phyloP scores from a whole-genome alignment of 495 filamentous ascomycete species.

The Terfezia boudieri region DNA sequence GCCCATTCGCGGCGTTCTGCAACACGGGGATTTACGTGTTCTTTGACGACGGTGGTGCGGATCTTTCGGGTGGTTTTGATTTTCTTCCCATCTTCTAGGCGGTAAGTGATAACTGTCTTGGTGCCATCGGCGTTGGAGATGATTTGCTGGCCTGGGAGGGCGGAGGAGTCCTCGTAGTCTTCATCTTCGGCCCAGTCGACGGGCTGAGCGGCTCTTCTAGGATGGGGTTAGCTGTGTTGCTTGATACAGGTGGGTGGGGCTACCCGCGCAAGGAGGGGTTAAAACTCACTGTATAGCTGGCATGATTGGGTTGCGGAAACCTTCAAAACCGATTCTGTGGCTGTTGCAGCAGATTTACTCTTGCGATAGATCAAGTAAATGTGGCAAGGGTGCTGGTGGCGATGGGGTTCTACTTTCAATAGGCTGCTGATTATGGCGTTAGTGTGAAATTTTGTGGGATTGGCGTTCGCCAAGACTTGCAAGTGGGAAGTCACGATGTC shows the following conservation, averaged over 20 bases:
- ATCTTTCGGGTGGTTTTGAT: constrained; percentile 90
- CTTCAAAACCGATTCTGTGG: too few species aligned
- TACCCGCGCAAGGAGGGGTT: neutral
- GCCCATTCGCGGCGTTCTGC: constrained; percentile 77
- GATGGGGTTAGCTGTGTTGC: constrained; percentile 2
- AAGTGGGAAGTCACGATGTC: too few species aligned
- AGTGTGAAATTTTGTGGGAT: too few species aligned
- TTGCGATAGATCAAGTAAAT: neutral
- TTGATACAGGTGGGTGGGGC: neutral
- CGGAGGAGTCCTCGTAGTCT: constrained; percentile 65
- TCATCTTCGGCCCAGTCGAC: constrained; percentile 87
- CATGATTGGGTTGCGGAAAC: too few species aligned
- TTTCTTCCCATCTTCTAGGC: constrained; percentile 77
- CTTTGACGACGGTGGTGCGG: constrained; percentile 65
- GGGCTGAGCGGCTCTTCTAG: constrained; percentile 11
- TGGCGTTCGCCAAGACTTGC: too few species aligned
- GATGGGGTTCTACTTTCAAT: neutral
- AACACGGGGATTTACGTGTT: constrained; percentile 87
- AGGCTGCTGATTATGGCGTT: too few species aligned
- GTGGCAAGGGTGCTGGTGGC: neutral
- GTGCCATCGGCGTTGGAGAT: constrained; percentile 93
- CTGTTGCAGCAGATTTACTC: too few species aligned
- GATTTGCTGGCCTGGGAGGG: constrained; percentile 63
- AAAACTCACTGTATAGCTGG: too few species aligned
- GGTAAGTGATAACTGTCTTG: constrained; percentile 79